Evolutionary conservation across 495 filamentous ascomycete genomes (phyloP).

Genomic region (Penicillium pulvis): DNA sequence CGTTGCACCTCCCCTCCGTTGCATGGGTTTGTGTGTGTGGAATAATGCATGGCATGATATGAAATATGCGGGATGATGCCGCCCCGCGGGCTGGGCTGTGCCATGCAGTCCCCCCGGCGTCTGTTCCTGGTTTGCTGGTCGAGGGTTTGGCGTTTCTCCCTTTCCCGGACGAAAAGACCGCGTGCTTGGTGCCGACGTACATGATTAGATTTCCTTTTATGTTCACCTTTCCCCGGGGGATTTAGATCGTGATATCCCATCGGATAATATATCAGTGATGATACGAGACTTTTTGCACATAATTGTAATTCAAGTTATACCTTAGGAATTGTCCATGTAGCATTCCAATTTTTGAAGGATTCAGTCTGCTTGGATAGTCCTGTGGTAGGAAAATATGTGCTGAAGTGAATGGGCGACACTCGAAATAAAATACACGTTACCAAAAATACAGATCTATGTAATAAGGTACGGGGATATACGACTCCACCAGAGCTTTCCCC

Average conservation of each 20-base stretch:
- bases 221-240: slow-evolving; percentile 29
- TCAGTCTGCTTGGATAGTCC: no score
- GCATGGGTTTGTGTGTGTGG: slow-evolving; percentile 44
- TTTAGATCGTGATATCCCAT: slow-evolving; percentile 34
- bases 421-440: not conserved
- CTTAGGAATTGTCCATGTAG: not conserved
- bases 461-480: slow-evolving; percentile 10
- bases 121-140: slow-evolving; percentile 25
- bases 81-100: slow-evolving; percentile 9
- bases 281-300: slow-evolving; percentile 15
- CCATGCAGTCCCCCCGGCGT: slow-evolving; percentile 17
- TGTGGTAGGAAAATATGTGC: not conserved
- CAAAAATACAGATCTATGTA: slow-evolving; percentile 11
- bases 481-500: slow-evolving; percentile 34
- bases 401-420: not conserved
- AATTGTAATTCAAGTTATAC: not conserved
- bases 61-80: slow-evolving; percentile 33
- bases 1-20: slow-evolving; percentile 33
- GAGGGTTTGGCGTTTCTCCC: slow-evolving; percentile 38
- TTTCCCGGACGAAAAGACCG: slow-evolving; percentile 33
- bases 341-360: no score
- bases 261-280: slow-evolving; percentile 37
- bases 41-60: slow-evolving; percentile 53
- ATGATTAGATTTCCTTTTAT: slow-evolving; percentile 41
- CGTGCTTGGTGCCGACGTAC: slow-evolving; percentile 35